Evolutionary conservation across 768 basidiomycete genomes (phyloP).

Genomic region (Pisolithus microcarpus): DNA sequence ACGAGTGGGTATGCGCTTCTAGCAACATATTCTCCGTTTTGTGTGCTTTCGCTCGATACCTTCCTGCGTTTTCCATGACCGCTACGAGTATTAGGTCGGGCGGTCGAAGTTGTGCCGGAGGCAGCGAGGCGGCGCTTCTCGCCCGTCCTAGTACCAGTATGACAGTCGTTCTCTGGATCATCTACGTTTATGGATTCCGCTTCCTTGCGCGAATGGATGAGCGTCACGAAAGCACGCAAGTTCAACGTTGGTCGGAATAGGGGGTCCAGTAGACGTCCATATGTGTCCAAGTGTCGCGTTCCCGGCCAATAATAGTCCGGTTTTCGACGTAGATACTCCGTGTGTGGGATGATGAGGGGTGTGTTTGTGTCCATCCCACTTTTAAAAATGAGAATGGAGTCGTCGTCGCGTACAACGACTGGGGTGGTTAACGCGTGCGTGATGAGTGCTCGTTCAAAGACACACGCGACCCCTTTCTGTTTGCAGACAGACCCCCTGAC

Average conservation of each 20-base stretch:
- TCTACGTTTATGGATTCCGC: background rate
- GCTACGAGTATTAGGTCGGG: background rate
- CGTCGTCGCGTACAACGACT: too few relatives aligned
- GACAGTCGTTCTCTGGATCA: background rate
- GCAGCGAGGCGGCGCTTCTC: too few relatives aligned
- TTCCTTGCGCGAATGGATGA: conserved; percentile 4
- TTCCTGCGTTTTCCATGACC: conserved; percentile 12
- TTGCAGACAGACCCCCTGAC: too few relatives aligned
- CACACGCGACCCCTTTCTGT: too few relatives aligned
- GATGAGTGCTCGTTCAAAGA: too few relatives aligned
- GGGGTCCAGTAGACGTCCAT: background rate
- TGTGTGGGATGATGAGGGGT: conserved; percentile 11
- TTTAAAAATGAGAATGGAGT: too few relatives aligned
- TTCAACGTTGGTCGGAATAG: conserved; percentile 27
- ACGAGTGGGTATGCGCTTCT: conserved; percentile 19
- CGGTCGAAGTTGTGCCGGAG: background rate
- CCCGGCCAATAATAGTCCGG: conserved; percentile 21
- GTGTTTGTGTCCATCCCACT: too few relatives aligned
- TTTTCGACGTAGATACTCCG: conserved; percentile 23
- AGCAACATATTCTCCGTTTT: background rate
- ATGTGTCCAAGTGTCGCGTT: conserved; percentile 6
- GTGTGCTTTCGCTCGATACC: background rate
- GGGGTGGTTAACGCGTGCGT: too few relatives aligned
- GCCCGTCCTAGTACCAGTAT: background rate
- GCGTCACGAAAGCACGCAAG: conserved; percentile 19